Conservation (phyloP, 208 protist genomes). For the Wallacemonas sp. region DNA sequence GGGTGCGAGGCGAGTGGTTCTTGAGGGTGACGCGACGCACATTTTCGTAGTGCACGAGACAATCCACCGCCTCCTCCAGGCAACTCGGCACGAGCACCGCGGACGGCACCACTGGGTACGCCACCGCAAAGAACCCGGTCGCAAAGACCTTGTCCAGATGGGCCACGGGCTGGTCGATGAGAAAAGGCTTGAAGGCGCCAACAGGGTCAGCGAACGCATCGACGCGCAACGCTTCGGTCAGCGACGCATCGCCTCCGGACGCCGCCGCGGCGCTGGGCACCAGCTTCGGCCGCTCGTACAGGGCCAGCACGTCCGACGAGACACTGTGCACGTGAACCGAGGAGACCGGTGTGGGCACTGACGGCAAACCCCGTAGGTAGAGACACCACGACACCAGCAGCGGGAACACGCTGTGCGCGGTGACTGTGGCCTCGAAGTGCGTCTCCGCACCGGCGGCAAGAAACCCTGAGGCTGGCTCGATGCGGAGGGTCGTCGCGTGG, state of each 20-base stretch:
- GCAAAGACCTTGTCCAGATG: constrained; percentile 40
- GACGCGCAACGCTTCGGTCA: not conserved
- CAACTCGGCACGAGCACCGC: constrained; percentile 55
- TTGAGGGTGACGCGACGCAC: constrained; percentile 69
- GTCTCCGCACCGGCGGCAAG: constrained; percentile 27
- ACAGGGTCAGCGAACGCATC: constrained; percentile 37
- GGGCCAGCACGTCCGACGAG: constrained; percentile 8
- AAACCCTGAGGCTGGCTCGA: constrained; percentile 21
- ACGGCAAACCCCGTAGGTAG: constrained; percentile 71
- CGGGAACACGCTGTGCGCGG: constrained; percentile 27
- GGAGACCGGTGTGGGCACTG: constrained; percentile 8
- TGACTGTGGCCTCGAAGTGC: constrained; percentile 29
- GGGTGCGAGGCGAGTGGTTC: constrained; percentile 61
- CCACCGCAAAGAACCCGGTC: constrained; percentile 75
- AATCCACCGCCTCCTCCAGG: constrained; percentile 79
- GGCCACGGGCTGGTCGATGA: constrained; percentile 2
- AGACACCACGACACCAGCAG: constrained; percentile 58
- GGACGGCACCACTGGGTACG: constrained; percentile 54
- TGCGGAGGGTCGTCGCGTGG: constrained; percentile 15
- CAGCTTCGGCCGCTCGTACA: constrained; percentile 16
- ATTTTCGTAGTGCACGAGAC: constrained; percentile 61
- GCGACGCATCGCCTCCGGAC: not conserved
- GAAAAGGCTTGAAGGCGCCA: constrained; percentile 27
- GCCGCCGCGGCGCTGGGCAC: constrained; percentile 17
- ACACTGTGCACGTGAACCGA: not conserved